Conservation (phyloP, 2,329 filamentous ascomycete species). For the Pseudocercospora eumusae region DNA sequence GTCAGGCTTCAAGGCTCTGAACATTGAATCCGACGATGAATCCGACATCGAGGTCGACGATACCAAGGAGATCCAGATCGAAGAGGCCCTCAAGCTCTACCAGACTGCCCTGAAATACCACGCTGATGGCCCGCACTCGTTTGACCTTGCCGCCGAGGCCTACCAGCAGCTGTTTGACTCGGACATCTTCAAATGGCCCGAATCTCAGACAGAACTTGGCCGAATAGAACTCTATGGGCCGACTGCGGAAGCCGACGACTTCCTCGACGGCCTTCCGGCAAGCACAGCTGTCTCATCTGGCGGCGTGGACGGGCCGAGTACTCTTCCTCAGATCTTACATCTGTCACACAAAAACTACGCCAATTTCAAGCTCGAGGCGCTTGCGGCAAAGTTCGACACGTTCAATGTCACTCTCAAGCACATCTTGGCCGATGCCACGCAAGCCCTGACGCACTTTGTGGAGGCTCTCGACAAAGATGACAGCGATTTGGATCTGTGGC, state of each 20-base stretch:
- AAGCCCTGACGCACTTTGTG: slow-evolving; percentile 57
- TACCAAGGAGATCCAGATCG: slow-evolving; percentile 93
- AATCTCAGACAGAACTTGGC: slow-evolving; percentile 81
- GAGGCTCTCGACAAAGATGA: slow-evolving; percentile 66
- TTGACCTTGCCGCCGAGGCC: slow-evolving; percentile 73
- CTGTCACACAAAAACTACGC: slow-evolving; percentile 94
- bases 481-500: slow-evolving; percentile 64
- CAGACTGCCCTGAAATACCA: slow-evolving; percentile 89
- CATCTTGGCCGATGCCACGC: slow-evolving; percentile 42
- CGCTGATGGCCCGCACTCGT: slow-evolving; percentile 76
- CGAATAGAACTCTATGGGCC: slow-evolving; percentile 61
- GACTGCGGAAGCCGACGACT: slow-evolving; percentile 44
- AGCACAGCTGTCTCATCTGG: slow-evolving; percentile 44
- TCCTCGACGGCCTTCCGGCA: slow-evolving; percentile 44
- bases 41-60: slow-evolving; percentile 90
- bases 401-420: slow-evolving; percentile 34
- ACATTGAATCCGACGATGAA: slow-evolving; percentile 89
- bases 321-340: slow-evolving; percentile 84
- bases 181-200: slow-evolving; percentile 90
- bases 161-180: slow-evolving; percentile 85
- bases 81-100: slow-evolving; percentile 93
- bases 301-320: slow-evolving; percentile 74
- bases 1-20: slow-evolving; percentile 79
- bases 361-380: slow-evolving; percentile 77
- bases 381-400: slow-evolving; percentile 31